Evolutionary conservation across 176 grass and related monocot species (phyloP), one percentile per base, ranked within the genome.

Genomic region (Phoenix dactylifera): DNA sequence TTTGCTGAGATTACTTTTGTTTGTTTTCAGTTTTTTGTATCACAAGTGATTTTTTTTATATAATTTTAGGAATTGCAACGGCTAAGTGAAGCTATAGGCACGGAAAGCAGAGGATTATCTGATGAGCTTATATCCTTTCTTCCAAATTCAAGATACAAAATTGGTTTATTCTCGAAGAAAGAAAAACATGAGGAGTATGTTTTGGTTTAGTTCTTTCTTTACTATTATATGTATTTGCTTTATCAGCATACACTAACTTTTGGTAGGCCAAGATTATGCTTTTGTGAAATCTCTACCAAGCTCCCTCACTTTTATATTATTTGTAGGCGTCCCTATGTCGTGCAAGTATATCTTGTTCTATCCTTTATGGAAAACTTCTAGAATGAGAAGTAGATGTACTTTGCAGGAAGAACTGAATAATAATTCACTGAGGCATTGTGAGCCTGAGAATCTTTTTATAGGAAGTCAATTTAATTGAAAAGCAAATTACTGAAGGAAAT

Each of bases 101-200:
- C 49, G 60, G 73, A 88, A 67, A 76, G 65, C 51, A 88, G 80
- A 83, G 93, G 93, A 56, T 80, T 98, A 71, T 67, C 93, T 26
- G 84, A 98, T 66, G 87, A 92, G 24, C 63, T 92, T 54, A 92
- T 98, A 65, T 58, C 70, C 71, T 88, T 78, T 59, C 67, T 98
- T 68, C 75, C 60, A 17, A 70, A 57, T 49, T 82, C 77, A 52
- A 80, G 66, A 74, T 65, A 88, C 52, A 73, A 65, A 50, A 70
- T 66, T 18, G 62, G 74, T 55, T 81, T 92, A 15, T 97, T 91
- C 81, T 85, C 69, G 14, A 70, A 68, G 74, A 80, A 80, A 51
- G 65, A 68, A 55, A 64, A 72, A 52, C 18, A 23, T 7, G 87
- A 88, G 6, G 81, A 92, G 87, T 92, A 88, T 2, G 84, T 83